Evolutionary conservation across 2,329 filamentous ascomycete genomes (phyloP), one percentile per base, ranked within the genome.

Genomic region (Dissoconium aciculare): DNA sequence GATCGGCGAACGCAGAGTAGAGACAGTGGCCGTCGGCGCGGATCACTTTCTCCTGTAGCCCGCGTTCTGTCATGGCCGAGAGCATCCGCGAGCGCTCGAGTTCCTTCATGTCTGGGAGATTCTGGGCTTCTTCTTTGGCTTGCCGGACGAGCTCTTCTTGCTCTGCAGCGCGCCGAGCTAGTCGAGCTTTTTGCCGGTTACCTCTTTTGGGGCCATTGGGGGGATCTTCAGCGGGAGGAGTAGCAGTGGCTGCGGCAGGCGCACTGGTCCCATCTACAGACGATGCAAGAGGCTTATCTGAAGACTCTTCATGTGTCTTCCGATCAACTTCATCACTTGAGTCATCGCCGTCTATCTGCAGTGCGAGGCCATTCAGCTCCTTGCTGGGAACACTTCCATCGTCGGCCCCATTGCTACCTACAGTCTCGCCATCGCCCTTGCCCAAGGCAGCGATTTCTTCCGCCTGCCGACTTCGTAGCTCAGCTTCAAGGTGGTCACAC

Each of bases 11-110:
- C 0, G 89, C 84, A 11, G 83, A 79, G 58, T 95, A 98, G 11
- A 98, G 62, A 52, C 89, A 98, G 58, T 98, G 89, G 0, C 89
- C 89, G 56, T 98, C 87, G 0, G 89, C 83, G 23, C 69, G 69
- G 34, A 98, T 84, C 35, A 82, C 74, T 45, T 79, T 69, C 60
- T 94, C 81, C 12, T 61, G 62, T 11, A 95, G 65, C 1, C 64
- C 64, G 34, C 77, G 60, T 26, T 64, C 60, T 32, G 63, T 58
- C 52, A 94, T 78, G 24, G 71, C 69, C 15, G 62, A 60, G 34
- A 69, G 62, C 74, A 98, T 85, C 27, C 69, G 66, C 30, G 68
- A 62, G 43, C 72, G 66, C 59, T 93, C 84, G 31, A 69, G 58
- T 26, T 67, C 67, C 36, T 80, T 74, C 51, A 75, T 68, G 57